Conservation (phyloP, 495 filamentous ascomycete species). For the Aspergillus ostianus region DNA sequence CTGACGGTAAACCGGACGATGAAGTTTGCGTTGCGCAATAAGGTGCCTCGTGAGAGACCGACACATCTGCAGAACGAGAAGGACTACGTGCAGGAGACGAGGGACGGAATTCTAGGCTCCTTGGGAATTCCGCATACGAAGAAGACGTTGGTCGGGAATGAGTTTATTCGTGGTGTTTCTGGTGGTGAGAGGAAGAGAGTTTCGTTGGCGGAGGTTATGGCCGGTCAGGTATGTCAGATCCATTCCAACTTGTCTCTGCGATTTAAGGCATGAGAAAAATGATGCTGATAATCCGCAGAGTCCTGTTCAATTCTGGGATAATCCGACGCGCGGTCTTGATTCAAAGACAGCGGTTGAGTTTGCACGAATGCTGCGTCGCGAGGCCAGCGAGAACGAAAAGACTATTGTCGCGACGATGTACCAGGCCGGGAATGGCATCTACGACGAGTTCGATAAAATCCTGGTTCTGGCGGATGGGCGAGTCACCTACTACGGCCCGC, state of each 20-base stretch:
- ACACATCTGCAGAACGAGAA: constrained; percentile 49
- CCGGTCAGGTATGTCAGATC: constrained; percentile 47
- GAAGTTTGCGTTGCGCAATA: constrained; percentile 71
- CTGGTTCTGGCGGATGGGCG: constrained; percentile 74
- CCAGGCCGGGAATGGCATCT: constrained; percentile 75
- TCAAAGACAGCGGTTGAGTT: constrained; percentile 81
- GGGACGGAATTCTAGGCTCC: constrained; percentile 74
- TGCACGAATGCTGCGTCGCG: constrained; percentile 62
- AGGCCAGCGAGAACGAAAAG: constrained; percentile 63
- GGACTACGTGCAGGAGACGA: constrained; percentile 60
- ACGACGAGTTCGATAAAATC: constrained; percentile 76
- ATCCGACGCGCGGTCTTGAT: constrained; percentile 76
- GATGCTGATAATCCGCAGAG: constrained; percentile 36
- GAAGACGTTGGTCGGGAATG: constrained; percentile 79
- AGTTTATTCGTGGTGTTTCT: constrained; percentile 76
- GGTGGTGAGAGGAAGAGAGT: constrained; percentile 85
- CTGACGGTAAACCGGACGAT: constrained; percentile 79
- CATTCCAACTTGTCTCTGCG: background rate
- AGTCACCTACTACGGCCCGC: constrained; percentile 74
- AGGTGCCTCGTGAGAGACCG: constrained; percentile 62
- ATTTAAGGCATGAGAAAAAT: background rate
- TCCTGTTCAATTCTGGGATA: constrained; percentile 84
- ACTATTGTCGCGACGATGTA: constrained; percentile 77
- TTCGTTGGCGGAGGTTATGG: constrained; percentile 70
- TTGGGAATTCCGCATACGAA: constrained; percentile 75